phyloP scores from a whole-genome alignment of 495 filamentous ascomycete species.

The Aspergillus avenaceus region DNA sequence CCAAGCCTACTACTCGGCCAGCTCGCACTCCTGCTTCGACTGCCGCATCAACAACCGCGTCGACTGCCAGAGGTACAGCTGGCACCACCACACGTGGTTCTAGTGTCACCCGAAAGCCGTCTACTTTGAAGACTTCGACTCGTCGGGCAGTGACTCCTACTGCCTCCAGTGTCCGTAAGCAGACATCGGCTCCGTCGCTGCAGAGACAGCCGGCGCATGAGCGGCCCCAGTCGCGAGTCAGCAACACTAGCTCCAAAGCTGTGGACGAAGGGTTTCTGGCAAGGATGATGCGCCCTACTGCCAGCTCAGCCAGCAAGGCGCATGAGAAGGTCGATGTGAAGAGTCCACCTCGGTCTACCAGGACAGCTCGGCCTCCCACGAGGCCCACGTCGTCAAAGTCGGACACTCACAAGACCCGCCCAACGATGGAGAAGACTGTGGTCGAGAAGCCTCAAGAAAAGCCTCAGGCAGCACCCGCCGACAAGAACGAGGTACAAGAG shows the following conservation, averaged over 20 bases:
- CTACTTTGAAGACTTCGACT: slow-evolving; percentile 29
- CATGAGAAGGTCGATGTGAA: slow-evolving; percentile 62
- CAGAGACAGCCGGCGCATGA: slow-evolving; percentile 27
- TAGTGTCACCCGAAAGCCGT: slow-evolving; percentile 41
- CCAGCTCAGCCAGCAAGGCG: slow-evolving; percentile 70
- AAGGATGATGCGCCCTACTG: slow-evolving; percentile 89
- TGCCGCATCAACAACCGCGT: slow-evolving; percentile 60
- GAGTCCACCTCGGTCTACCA: slow-evolving; percentile 28
- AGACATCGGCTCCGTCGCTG: slow-evolving; percentile 39
- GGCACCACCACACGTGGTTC: slow-evolving; percentile 33
- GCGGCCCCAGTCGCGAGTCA: slow-evolving; percentile 39
- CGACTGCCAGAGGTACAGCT: slow-evolving; percentile 45
- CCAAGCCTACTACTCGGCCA: slow-evolving; percentile 63
- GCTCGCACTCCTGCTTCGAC: slow-evolving; percentile 57
- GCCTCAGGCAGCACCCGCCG: slow-evolving; percentile 7
- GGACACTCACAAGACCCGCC: slow-evolving; percentile 16
- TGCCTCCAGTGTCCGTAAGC: slow-evolving; percentile 25
- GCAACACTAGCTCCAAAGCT: slow-evolving; percentile 37
- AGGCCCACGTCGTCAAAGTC: slow-evolving; percentile 22
- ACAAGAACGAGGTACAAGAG: slow-evolving; percentile 2
- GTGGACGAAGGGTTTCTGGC: slow-evolving; percentile 78
- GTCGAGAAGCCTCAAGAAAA: slow-evolving; percentile 18
- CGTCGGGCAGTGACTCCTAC: slow-evolving; percentile 21
- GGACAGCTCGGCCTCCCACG: slow-evolving; percentile 9
- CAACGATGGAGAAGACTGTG: slow-evolving; percentile 20